phyloP scores from a whole-genome alignment of 1,284 basidiomycete genomes.

The Puccinia polysora region DNA sequence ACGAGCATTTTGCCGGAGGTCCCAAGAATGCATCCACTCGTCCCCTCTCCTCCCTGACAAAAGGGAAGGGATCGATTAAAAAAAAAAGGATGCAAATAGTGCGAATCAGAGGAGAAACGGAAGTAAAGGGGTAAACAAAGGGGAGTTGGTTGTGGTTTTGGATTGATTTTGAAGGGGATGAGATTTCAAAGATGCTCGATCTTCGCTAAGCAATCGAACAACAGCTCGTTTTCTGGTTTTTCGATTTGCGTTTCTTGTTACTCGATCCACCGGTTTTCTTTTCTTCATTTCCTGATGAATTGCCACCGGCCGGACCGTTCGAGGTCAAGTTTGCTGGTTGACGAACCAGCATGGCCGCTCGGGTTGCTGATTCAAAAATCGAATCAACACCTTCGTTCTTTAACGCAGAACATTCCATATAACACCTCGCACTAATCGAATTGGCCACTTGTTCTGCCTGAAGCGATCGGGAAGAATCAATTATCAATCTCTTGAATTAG shows the following conservation, averaged over 20 bases:
- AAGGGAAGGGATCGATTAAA: too few relatives aligned
- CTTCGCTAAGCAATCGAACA: constrained; percentile 13
- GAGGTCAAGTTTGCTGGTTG: constrained; percentile 14
- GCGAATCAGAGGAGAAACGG: too few relatives aligned
- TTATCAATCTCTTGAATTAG: not conserved
- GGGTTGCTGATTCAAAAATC: constrained; percentile 87
- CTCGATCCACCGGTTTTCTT: not conserved
- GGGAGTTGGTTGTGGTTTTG: too few relatives aligned
- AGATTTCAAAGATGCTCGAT: not conserved
- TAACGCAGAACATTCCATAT: constrained; percentile 87
- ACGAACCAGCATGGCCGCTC: constrained; percentile 87
- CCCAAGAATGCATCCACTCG: too few relatives aligned
- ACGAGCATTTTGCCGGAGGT: too few relatives aligned
- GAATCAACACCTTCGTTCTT: constrained; percentile 90
- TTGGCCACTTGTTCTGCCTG: constrained; percentile 72
- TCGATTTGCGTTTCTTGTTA: constrained; percentile 15
- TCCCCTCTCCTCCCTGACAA: too few relatives aligned
- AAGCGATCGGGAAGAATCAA: constrained; percentile 56
- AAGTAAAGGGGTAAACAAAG: too few relatives aligned
- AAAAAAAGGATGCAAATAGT: too few relatives aligned
- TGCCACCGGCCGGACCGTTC: not conserved
- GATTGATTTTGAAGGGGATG: not conserved
- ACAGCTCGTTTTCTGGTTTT: constrained; percentile 21
- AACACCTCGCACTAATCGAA: constrained; percentile 77
- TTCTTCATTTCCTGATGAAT: constrained; percentile 13